A percentile compares a stretch with the other conserved stretches of the same genome.
Conservation (phyloP, 805 yeast species). For the Lipomyces orientalis region DNA sequence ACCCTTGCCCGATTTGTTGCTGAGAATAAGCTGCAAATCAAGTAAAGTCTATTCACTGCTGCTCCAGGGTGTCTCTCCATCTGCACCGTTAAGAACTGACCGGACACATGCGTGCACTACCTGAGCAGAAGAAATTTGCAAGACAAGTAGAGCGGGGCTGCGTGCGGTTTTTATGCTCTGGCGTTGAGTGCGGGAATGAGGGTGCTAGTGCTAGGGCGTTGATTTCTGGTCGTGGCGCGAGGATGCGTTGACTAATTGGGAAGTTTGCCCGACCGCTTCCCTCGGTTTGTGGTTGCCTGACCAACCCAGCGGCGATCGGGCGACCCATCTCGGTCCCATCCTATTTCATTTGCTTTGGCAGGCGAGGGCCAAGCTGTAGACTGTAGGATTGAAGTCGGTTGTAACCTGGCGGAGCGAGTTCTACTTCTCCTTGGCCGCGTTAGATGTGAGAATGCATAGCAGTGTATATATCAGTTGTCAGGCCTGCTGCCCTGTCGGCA, state of each 20-base stretch:
- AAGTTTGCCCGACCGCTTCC: neutral
- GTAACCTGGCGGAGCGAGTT: no score
- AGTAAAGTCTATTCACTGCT: neutral
- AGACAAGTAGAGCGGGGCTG: neutral
- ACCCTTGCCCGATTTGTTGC: neutral
- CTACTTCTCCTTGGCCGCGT: no score
- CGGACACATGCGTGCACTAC: neutral
- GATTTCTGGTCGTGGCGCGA: neutral
- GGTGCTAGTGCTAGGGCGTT: neutral
- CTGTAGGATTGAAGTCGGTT: no score
- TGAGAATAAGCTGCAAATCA: no score
- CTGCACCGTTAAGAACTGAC: neutral
- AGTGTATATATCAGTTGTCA: no score
- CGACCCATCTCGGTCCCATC: no score
- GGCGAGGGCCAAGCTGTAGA: no score
- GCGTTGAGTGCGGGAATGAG: neutral
- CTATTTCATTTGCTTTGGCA: no score
- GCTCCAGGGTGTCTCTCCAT: neutral
- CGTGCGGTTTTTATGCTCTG: neutral
- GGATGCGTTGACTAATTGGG: conserved; percentile 2
- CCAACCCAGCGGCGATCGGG: no score
- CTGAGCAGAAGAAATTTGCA: neutral
- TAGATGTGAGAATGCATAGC: no score
- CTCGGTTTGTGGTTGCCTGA: no score
- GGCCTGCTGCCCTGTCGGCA: no score